phyloP scores from a whole-genome alignment of 306 rosid genomes.

The Dalbergia oliveri region DNA sequence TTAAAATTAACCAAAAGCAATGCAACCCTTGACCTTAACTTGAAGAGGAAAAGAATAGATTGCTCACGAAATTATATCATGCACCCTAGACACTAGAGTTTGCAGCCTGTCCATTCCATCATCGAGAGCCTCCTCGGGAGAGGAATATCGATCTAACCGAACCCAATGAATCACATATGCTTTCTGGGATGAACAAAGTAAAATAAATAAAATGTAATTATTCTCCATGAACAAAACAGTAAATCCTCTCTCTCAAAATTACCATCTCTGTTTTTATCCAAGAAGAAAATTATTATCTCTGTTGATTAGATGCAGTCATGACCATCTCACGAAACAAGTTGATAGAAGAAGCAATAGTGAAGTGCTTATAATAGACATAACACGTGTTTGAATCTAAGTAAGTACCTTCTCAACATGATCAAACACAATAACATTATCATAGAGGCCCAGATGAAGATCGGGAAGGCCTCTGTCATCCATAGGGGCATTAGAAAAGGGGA shows the following conservation, averaged over 20 bases:
- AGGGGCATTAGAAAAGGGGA: conserved; percentile 89
- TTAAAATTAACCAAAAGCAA: conserved; percentile 27
- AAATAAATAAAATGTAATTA: conserved; percentile 35
- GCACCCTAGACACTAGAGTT: conserved; percentile 76
- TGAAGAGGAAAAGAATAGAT: conserved; percentile 27
- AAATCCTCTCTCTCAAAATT: conserved; percentile 16
- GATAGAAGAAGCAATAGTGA: conserved; percentile 3
- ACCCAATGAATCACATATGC: conserved; percentile 92
- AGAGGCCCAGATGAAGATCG: conserved; percentile 94
- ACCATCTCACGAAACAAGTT: neutral
- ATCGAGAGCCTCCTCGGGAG: conserved; percentile 74
- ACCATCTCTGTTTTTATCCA: neutral
- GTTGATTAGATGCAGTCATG: neutral
- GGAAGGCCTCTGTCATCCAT: conserved; percentile 92
- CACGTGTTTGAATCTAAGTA: neutral
- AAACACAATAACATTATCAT: conserved; percentile 88
- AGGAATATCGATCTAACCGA: conserved; percentile 77
- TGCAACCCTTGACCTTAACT: conserved; percentile 1
- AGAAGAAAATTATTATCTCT: neutral
- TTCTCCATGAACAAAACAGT: conserved; percentile 23
- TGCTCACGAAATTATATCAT: conserved; percentile 84
- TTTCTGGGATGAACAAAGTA: conserved; percentile 66
- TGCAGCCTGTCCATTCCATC: conserved; percentile 72
- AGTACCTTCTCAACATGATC: conserved; percentile 95
- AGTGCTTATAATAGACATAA: conserved; percentile 20